These are phyloP conservation scores for Cercospora sp. DNA, from an alignment of 2,329 filamentous ascomycete genomes.

Conservation along the genomic window DNA sequence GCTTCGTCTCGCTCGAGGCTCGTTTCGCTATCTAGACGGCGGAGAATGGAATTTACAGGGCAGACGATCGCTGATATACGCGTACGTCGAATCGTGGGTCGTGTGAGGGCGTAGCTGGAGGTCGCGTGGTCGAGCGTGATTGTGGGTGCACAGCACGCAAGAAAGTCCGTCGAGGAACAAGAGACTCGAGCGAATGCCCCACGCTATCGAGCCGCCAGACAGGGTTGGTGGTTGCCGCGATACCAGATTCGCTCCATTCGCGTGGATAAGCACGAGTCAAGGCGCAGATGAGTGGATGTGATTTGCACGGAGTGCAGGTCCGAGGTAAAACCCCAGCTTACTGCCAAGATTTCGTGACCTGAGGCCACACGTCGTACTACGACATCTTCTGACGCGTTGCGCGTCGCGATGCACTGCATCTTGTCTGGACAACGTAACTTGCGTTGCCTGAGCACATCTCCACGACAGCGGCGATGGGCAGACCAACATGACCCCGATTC, in stretches of 20 bases:
- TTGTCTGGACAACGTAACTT: neutral
- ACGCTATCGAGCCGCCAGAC: slow-evolving; percentile 16
- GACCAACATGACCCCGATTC: neutral
- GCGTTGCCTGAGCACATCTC: neutral
- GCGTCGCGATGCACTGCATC: neutral
- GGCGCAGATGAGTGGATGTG: neutral
- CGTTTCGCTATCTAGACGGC: slow-evolving; percentile 11
- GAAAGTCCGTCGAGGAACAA: slow-evolving; percentile 17
- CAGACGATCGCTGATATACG: neutral
- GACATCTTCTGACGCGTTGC: neutral
- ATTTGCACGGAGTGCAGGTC: slow-evolving; percentile 9
- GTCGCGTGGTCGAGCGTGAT: slow-evolving; percentile 7
- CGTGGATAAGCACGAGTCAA: slow-evolving; percentile 3
- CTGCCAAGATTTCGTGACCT: neutral
- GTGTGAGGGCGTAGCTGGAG: slow-evolving; percentile 17
- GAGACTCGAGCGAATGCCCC: slow-evolving; percentile 13
- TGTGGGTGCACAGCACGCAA: slow-evolving; percentile 8
- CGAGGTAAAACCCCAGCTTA: slow-evolving; percentile 3
- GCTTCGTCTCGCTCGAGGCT: slow-evolving; percentile 14
- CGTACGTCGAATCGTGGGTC: slow-evolving; percentile 10
- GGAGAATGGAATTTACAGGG: slow-evolving; percentile 7
- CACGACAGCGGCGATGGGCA: neutral
- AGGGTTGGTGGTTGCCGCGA: slow-evolving; percentile 17
- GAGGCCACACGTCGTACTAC: slow-evolving; percentile 9
- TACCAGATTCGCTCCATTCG: slow-evolving; percentile 6